These are phyloP conservation scores for Melaleuca quinquenervia DNA, from an alignment of 345 rosid species.

Conservation along the genomic window DNA sequence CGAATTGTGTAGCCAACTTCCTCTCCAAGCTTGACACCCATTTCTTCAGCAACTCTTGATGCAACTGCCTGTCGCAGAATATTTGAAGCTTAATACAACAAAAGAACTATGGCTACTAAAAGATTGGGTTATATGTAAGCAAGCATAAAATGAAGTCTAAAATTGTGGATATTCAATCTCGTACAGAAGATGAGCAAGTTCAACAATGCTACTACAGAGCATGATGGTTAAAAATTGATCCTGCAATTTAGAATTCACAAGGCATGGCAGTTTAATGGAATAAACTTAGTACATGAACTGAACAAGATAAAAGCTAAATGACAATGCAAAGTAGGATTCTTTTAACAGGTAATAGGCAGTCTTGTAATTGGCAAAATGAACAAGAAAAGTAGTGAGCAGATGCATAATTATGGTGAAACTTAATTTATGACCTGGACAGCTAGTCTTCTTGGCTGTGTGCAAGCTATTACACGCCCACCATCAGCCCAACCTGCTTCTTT, in stretches of 20 bases:
- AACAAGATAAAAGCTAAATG: background rate
- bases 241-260: background rate
- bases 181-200: background rate
- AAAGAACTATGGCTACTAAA: background rate
- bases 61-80: slow-evolving; percentile 56
- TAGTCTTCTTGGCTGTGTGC: slow-evolving; percentile 90
- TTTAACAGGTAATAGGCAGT: background rate
- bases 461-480: slow-evolving; percentile 86
- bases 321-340: background rate
- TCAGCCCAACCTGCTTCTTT: slow-evolving; percentile 99
- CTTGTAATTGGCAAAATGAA: background rate
- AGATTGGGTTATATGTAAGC: background rate
- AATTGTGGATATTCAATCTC: background rate
- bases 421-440: slow-evolving; percentile 68
- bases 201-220: background rate
- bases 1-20: slow-evolving; percentile 94
- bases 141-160: background rate
- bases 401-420: background rate
- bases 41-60: slow-evolving; percentile 92
- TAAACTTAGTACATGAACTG: background rate
- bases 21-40: slow-evolving; percentile 90
- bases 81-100: background rate
- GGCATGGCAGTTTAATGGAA: background rate
- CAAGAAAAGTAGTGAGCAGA: background rate
- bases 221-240: background rate